Evolutionary conservation across 2,329 filamentous ascomycete genomes (phyloP).

Genomic region (Fusarium annulatum): DNA sequence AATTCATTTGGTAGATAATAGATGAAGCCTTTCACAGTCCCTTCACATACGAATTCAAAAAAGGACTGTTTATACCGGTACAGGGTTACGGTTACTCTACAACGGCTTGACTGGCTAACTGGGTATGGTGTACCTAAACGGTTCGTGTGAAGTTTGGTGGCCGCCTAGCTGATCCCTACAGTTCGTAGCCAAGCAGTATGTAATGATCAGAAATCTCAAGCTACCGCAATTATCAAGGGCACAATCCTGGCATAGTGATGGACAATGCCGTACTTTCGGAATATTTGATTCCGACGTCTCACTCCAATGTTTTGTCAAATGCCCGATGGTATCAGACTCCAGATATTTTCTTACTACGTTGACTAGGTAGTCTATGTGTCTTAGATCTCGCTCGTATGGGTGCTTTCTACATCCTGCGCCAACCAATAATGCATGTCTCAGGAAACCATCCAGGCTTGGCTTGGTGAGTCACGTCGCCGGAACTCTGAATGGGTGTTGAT

Average conservation of each 20-base stretch:
- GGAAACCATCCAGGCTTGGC: neutral
- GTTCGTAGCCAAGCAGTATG: neutral
- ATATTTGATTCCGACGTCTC: neutral
- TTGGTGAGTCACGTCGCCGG: constrained; percentile 12
- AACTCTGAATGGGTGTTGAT: neutral
- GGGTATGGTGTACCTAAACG: too few species aligned
- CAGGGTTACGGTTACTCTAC: too few species aligned
- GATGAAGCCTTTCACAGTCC: neutral
- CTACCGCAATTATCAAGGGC: neutral
- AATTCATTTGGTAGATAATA: neutral
- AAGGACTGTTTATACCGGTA: neutral
- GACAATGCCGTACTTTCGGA: neutral
- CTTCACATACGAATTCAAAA: neutral
- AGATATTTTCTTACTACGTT: neutral
- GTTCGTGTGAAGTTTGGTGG: neutral
- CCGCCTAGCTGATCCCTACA: neutral
- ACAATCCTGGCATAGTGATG: neutral
- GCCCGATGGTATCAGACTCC: neutral
- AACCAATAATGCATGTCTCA: constrained; percentile 11
- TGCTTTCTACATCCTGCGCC: neutral
- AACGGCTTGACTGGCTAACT: too few species aligned
- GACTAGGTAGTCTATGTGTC: neutral
- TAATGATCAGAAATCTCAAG: neutral
- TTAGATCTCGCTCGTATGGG: neutral
- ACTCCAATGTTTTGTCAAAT: neutral